Evolutionary conservation across 345 rosid species (phyloP).

Genomic region (Citropsis articulata): DNA sequence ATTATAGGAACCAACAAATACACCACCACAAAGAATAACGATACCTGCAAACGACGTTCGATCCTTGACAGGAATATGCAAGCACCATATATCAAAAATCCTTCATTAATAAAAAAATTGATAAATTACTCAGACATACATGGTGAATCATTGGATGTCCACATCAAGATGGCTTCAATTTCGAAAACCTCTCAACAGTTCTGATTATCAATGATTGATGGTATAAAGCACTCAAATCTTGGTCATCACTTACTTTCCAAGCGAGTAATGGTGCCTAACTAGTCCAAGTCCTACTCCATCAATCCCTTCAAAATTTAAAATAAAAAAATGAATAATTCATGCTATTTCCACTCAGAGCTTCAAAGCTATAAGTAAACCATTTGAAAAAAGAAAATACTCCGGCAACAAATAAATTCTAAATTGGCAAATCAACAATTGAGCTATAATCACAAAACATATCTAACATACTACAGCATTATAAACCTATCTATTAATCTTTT

Average conservation of each 20-base stretch:
- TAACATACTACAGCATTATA: background rate
- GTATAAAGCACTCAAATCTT: background rate
- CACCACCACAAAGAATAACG: background rate
- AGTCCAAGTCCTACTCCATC: slow-evolving; percentile 87
- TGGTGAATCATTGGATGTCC: no score
- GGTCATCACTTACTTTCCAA: slow-evolving; percentile 48
- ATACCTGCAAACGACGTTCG: slow-evolving; percentile 54
- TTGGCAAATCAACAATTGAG: background rate
- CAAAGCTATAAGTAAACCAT: background rate
- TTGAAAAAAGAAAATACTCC: background rate
- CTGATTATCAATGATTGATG: background rate
- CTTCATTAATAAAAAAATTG: slow-evolving; percentile 25
- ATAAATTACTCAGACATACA: no score
- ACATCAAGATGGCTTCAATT: background rate
- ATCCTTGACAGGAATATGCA: slow-evolving; percentile 62
- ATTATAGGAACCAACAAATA: background rate
- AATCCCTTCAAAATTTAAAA: slow-evolving; percentile 42
- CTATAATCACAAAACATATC: background rate
- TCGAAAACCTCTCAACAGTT: no score
- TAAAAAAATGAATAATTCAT: no score
- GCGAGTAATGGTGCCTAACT: slow-evolving; percentile 46
- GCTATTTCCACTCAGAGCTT: background rate
- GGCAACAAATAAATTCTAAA: background rate
- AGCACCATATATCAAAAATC: slow-evolving; percentile 67
- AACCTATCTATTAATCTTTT: background rate